phyloP scores from a whole-genome alignment of 2,329 filamentous ascomycete genomes.

The Pseudogymnoascus sp. region DNA sequence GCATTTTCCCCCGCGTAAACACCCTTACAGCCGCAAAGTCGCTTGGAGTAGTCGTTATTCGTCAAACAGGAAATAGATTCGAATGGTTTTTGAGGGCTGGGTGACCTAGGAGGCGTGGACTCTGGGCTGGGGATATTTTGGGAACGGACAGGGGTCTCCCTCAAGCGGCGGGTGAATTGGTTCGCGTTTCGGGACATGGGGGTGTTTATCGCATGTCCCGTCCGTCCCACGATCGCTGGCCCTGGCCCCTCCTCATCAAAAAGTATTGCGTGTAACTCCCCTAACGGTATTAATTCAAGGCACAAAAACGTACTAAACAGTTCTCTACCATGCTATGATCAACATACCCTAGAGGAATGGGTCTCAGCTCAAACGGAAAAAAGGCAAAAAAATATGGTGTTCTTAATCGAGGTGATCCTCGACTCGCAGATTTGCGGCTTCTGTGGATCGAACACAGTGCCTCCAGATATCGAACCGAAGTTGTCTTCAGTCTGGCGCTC shows the following conservation, averaged over 20 bases:
- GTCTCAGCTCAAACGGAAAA: background rate
- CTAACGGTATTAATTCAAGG: too few species aligned
- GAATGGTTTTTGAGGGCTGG: background rate
- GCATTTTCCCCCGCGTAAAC: background rate
- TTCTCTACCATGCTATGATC: background rate
- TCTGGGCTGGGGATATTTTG: conserved; percentile 2
- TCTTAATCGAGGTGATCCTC: conserved; percentile 13
- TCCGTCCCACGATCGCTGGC: background rate
- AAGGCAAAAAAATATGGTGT: conserved; percentile 12
- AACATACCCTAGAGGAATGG: background rate
- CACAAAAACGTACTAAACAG: too few species aligned
- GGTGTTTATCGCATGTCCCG: background rate
- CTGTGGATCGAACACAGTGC: too few species aligned
- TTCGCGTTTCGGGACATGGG: background rate
- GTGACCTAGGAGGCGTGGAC: conserved; percentile 1
- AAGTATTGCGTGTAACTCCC: background rate
- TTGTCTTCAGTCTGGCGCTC: conserved; percentile 16
- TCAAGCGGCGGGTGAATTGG: background rate
- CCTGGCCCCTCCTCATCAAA: background rate
- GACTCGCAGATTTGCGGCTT: conserved; percentile 15
- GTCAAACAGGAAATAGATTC: background rate
- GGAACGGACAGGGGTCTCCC: background rate
- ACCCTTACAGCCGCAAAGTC: background rate
- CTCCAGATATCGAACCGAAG: conserved; percentile 14
- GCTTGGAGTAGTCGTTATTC: background rate